A percentile compares a stretch with the other conserved stretches of the same genome.
Conservation (phyloP, 2,329 filamentous ascomycete species). For the Microsporum ferrugineum region DNA sequence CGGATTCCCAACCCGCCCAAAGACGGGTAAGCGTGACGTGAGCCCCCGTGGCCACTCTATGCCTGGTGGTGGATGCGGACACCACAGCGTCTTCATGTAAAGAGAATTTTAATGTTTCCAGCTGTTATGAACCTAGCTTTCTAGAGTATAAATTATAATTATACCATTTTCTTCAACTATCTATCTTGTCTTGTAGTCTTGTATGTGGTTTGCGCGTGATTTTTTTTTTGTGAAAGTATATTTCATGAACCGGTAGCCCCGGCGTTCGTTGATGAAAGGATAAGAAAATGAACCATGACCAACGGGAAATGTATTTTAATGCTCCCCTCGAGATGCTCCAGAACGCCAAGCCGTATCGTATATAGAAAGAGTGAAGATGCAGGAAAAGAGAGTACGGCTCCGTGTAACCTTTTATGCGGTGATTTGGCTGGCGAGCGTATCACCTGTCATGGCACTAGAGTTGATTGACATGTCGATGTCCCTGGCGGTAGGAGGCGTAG, state of each 20-base stretch:
- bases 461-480: background rate
- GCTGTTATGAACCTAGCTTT: background rate
- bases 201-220: too few relatives aligned
- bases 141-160: background rate
- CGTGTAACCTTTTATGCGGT: background rate
- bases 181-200: too few relatives aligned
- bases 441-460: background rate
- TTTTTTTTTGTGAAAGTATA: too few relatives aligned
- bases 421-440: background rate
- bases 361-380: background rate
- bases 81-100: background rate
- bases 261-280: too few relatives aligned
- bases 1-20: slow-evolving; percentile 8
- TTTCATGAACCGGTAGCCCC: too few relatives aligned
- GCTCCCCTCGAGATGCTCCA: background rate
- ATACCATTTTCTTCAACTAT: background rate
- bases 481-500: background rate
- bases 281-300: too few relatives aligned
- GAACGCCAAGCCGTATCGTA: background rate
- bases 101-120: background rate
- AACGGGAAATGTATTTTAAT: background rate
- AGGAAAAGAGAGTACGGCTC: background rate
- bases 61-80: background rate
- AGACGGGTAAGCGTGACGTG: slow-evolving; percentile 6
- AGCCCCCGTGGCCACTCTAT: background rate